A percentile compares a stretch with the other conserved stretches of the same genome.
Evolutionary conservation across 139 green algal genomes (phyloP).

Genomic region (Coelastrella sp.): DNA sequence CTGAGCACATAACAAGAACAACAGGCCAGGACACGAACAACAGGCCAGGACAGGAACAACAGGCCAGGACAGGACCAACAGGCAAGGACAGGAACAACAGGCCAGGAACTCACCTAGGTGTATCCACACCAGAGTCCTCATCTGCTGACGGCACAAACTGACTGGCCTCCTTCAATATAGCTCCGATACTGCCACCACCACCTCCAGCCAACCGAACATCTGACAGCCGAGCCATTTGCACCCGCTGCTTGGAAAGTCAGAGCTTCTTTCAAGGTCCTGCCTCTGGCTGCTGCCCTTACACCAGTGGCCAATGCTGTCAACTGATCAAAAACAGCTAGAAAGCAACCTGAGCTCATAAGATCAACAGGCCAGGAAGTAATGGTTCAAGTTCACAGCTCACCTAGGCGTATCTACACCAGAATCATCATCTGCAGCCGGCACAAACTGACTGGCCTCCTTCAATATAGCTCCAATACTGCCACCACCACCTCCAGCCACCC

Average conservation of each 20-base stretch:
- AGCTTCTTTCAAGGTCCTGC: conserved; percentile 34
- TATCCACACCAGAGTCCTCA: neutral
- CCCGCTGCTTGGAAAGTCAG: conserved; percentile 38
- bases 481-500: too few relatives aligned
- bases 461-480: neutral
- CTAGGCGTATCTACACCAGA: neutral
- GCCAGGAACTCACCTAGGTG: neutral
- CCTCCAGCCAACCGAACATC: too few relatives aligned
- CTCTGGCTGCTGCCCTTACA: conserved; percentile 27
- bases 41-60: too few relatives aligned
- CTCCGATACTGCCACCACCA: neutral
- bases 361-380: neutral
- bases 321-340: too few relatives aligned
- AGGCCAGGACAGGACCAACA: too few relatives aligned
- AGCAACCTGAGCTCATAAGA: too few relatives aligned
- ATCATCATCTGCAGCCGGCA: neutral
- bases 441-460: neutral
- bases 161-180: neutral
- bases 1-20: too few relatives aligned
- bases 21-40: too few relatives aligned
- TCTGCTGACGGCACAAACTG: neutral
- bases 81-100: too few relatives aligned
- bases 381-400: neutral
- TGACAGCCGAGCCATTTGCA: too few relatives aligned
- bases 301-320: too few relatives aligned